A percentile compares a stretch with the other conserved stretches of the same genome.
phyloP scores from a whole-genome alignment of 495 filamentous ascomycete genomes.

The Corynascus novoguineensis region DNA sequence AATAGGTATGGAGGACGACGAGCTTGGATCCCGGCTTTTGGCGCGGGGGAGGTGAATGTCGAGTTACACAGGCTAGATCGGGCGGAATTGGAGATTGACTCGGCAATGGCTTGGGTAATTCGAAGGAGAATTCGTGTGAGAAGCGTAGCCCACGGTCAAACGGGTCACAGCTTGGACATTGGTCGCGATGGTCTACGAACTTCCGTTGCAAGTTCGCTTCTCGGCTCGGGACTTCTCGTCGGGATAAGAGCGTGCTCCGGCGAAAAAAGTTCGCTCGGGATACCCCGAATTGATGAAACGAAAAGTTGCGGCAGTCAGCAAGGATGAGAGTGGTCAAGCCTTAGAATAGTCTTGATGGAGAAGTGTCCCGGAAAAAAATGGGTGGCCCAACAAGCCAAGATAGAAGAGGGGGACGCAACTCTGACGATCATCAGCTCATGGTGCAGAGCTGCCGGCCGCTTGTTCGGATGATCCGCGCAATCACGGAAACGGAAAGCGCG shows the following conservation, averaged over 20 bases:
- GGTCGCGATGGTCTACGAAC: slow-evolving; percentile 11
- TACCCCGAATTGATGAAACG: slow-evolving; percentile 14
- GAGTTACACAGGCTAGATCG: neutral
- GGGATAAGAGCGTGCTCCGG: slow-evolving; percentile 10
- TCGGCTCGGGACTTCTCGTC: slow-evolving; percentile 6
- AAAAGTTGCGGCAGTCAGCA: neutral
- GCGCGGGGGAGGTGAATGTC: slow-evolving; percentile 15
- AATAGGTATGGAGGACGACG: neutral
- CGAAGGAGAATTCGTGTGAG: slow-evolving; percentile 7
- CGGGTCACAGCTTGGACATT: slow-evolving; percentile 20
- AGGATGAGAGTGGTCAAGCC: neutral
- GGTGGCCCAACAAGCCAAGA: slow-evolving; percentile 14
- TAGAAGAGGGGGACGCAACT: slow-evolving; percentile 23
- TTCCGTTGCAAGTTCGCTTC: no score
- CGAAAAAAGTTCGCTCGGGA: slow-evolving; percentile 16
- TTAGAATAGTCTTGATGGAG: neutral
- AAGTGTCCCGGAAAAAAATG: slow-evolving; percentile 9
- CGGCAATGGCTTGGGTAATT: neutral
- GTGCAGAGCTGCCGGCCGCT: slow-evolving; percentile 4
- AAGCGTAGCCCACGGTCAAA: slow-evolving; percentile 24
- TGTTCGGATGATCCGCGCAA: slow-evolving; percentile 14
- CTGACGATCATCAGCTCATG: slow-evolving; percentile 31
- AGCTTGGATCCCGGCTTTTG: slow-evolving; percentile 14
- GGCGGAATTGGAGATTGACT: neutral
- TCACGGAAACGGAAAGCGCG: slow-evolving; percentile 14